Base-by-base conservation (phyloP, 1,284 basidiomycete genomes). In the Mrakiaceae sp. region DNA sequence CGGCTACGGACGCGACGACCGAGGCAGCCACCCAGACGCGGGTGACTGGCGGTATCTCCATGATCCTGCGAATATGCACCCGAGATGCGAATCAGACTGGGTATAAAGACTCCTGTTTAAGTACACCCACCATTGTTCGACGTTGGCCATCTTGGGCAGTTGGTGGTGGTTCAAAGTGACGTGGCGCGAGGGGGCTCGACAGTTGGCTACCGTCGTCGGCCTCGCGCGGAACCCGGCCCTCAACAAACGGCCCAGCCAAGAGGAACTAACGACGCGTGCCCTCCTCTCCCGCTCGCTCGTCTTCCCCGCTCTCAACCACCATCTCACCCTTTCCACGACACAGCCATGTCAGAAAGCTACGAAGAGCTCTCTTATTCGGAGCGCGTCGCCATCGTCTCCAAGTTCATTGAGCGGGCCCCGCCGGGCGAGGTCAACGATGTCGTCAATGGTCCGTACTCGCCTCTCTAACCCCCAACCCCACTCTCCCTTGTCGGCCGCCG, bases 351-450 rank as follows among this genome's bases (percentile, higher is more conserved):
- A 5, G 55, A 64, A 44, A 27, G 46, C 43, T 10, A 14, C 11
- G 44, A 54, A 16, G 54, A 62, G 10, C 60, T 66, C 4, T 50
- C 64, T 8, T 42, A 52, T 7, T 49, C 44, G n/a, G 64, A 66
- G 16, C 59, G 60, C 10, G 12, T 66, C 16, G 54, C 54, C 14
- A 46, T 62, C 3, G 64, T 55, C 9, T 58, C 59, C 9, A 52
- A 79, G 60, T 90, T 96, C 71, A 80, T 97, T 47, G 81, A 90
- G 1, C 92, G 95, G 74, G 85, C 89, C 1, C 93, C 93, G 11
- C 93, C 93, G 0, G 93, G 93, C 62, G 89, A 97, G 78, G 92
- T 95, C 71, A 95, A 94, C 74, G 92, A 95, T 78, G 90, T 95
- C 42, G 81, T 95, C 66, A 91, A 90, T 72, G 90, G 88, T 88